Evolutionary conservation across 805 yeast genomes (phyloP).

Genomic region (Torulaspora microellipsoides): DNA sequence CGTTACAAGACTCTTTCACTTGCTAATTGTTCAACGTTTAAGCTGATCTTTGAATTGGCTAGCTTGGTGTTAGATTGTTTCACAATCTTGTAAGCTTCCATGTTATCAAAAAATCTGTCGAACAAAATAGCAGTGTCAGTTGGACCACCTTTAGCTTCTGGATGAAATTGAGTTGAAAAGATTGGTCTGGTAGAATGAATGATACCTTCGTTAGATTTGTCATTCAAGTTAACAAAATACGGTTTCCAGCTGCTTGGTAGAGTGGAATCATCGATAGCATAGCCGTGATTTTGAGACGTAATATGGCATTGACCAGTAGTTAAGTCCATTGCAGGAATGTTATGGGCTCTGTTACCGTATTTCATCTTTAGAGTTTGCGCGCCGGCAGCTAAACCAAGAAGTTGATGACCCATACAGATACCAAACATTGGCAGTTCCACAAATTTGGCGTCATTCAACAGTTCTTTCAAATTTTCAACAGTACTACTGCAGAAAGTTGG

Average conservation of each 20-base stretch:
- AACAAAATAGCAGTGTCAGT: constrained; percentile 86
- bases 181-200: constrained; percentile 81
- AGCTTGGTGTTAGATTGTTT: constrained; percentile 37
- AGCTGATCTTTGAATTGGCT: constrained; percentile 21
- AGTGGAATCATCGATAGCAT: constrained; percentile 84
- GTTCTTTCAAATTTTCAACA: constrained; percentile 63
- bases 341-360: constrained; percentile 98
- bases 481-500: constrained; percentile 87
- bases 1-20: constrained; percentile 31
- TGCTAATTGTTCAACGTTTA: constrained; percentile 27
- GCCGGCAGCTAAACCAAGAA: constrained; percentile 91
- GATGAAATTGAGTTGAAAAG: constrained; percentile 97
- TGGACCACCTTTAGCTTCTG: constrained; percentile 99
- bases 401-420: constrained; percentile 96
- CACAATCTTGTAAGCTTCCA: constrained; percentile 48
- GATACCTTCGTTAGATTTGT: constrained; percentile 97
- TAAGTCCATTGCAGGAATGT: constrained; percentile 91
- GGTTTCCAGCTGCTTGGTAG: constrained; percentile 75
- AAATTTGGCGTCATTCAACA: constrained; percentile 52
- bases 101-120: constrained; percentile 78
- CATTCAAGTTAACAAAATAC: constrained; percentile 89
- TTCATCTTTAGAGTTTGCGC: constrained; percentile 89
- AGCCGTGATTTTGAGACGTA: constrained; percentile 98
- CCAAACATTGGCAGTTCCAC: constrained; percentile 88
- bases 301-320: constrained; percentile 92